These are phyloP conservation scores for Naegleria fowleri DNA, from an alignment of 208 protist species.

Conservation along the genomic window DNA sequence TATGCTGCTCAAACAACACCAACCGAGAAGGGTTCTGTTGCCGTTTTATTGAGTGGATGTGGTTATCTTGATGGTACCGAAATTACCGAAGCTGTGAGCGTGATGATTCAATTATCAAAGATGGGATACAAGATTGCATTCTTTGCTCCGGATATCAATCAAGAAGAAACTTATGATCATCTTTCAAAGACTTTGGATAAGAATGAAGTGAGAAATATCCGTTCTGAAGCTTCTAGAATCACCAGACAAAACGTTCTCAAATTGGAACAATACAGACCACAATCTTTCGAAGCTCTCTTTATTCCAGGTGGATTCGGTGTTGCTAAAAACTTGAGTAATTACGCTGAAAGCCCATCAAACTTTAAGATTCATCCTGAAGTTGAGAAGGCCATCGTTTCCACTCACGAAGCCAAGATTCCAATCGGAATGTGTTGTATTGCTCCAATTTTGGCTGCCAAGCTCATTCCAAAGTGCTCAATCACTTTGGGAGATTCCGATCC, in stretches of 20 bases:
- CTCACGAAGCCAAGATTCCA: conserved; percentile 29
- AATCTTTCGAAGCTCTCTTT: conserved; percentile 21
- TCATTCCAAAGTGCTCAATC: conserved; percentile 12
- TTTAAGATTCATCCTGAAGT: conserved; percentile 27
- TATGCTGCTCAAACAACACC: neutral
- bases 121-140: conserved; percentile 13
- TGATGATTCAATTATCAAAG: neutral
- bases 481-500: conserved; percentile 27
- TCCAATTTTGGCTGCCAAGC: conserved; percentile 32
- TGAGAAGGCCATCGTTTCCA: conserved; percentile 30
- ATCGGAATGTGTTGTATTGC: conserved; percentile 32
- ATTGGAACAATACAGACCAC: conserved; percentile 23
- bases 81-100: neutral
- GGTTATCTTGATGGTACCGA: conserved; percentile 30
- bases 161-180: conserved; percentile 33
- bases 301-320: conserved; percentile 38
- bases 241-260: conserved; percentile 4
- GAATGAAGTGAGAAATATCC: conserved; percentile 30
- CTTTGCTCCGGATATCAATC: neutral
- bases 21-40: neutral
- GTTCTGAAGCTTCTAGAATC: conserved; percentile 28
- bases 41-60: neutral
- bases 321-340: conserved; percentile 38
- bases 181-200: conserved; percentile 11
- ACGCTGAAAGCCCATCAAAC: conserved; percentile 7